Base-by-base conservation (phyloP, 257 asterid genomes). In the Solanum boliviense region DNA sequence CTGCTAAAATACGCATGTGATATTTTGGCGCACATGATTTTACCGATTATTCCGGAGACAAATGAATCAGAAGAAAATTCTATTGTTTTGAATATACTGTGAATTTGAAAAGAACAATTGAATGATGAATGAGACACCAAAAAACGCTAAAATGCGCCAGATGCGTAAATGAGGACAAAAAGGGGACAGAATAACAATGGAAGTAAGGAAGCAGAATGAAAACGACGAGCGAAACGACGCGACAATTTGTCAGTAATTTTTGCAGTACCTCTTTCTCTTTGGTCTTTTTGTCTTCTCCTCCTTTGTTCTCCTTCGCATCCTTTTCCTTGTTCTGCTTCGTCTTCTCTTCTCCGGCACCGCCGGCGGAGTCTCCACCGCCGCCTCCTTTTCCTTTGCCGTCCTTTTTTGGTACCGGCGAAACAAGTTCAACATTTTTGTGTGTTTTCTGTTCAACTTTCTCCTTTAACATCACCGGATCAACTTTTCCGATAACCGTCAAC, bases 401-500 rank as follows among this genome's bases (percentile, higher is more conserved):
- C 29, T 91, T 91, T 31, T 90, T 93, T 3, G 90, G 90, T 41
- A 73, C 88, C 36, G 98, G 96, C 21, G 98, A 92, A 60, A 96
- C 84, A 13, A 96, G 91, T 60, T 93, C 95, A 23, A 96, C 93
- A 46, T 88, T 92, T 75, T 90, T 94, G 91, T 91, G 96, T 2
- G 95, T 92, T 73, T 93, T 95, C 86, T 93, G 79, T 93, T 94
- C 98, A 83, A 94, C 88, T 31, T 88, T 90, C 25, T 93, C 96
- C 44, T 94, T 89, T 82, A 96, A 94, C 91, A 92, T 92, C 88
- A 56, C 89, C 91, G 98, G 97, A 90, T 95, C 96, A 20, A 94
- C 93, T 85, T 94, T 93, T 8, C 98, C 98, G 21, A 89, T 89
- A 85, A 95, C 98, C 58, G 95, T 92, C 23, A 95, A 87, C 93